Evolutionary conservation across 345 rosid species (phyloP).

Genomic region (Eutrema japonicum): DNA sequence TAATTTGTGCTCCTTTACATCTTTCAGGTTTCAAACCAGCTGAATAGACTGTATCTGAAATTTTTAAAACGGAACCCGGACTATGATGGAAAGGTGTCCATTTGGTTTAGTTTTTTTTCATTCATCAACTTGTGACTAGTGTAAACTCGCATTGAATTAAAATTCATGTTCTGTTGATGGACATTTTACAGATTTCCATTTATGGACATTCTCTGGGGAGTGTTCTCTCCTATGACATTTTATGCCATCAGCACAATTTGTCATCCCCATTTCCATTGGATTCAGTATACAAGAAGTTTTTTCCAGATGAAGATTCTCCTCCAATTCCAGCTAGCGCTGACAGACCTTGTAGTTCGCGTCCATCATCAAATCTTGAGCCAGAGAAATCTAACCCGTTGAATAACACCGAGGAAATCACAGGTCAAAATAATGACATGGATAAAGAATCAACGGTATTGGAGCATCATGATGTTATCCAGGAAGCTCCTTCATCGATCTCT

Average conservation of each 20-base stretch:
- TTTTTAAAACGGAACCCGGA: constrained; percentile 88
- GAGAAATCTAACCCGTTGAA: constrained; percentile 37
- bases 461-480: constrained; percentile 40
- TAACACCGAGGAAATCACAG: constrained; percentile 40
- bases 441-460: constrained; percentile 36
- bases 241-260: constrained; percentile 90
- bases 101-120: constrained; percentile 28
- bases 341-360: constrained; percentile 41
- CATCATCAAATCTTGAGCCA: constrained; percentile 44
- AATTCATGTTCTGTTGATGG: constrained; percentile 29
- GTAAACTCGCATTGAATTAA: constrained; percentile 10
- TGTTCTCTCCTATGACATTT: constrained; percentile 95
- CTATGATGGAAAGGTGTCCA: constrained; percentile 89
- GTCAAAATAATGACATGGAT: constrained; percentile 42
- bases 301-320: constrained; percentile 49
- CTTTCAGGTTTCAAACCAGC: constrained; percentile 85
- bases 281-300: constrained; percentile 58
- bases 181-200: constrained; percentile 69
- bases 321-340: constrained; percentile 28
- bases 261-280: constrained; percentile 89
- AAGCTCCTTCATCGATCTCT: constrained; percentile 38
- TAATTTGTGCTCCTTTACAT: constrained; percentile 2
- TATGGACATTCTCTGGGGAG: constrained; percentile 99
- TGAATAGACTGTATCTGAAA: constrained; percentile 74
- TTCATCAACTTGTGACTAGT: constrained; percentile 37